These are phyloP conservation scores for Magnaporthiopsis rhizophila DNA, from an alignment of 2,329 filamentous ascomycete species.

Conservation along the genomic window DNA sequence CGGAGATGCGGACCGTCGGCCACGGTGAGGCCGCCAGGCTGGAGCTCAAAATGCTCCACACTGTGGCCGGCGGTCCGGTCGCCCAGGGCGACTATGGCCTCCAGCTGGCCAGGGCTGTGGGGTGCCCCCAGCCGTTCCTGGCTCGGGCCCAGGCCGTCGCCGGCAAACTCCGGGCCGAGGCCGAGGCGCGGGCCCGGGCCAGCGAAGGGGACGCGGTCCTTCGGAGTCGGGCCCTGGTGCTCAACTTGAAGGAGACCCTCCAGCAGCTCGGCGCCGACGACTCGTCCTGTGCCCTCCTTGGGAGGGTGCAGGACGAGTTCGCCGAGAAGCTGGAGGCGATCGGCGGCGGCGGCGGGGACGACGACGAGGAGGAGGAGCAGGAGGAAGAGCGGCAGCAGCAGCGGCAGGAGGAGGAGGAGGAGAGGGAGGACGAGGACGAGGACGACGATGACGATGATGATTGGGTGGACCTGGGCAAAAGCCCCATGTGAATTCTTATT, in stretches of 20 bases:
- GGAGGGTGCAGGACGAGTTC: conserved; percentile 1
- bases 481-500: no score
- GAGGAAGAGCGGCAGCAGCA: no score
- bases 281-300: neutral
- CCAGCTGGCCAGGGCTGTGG: conserved; percentile 66
- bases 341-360: neutral
- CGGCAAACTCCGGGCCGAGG: conserved; percentile 46
- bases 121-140: conserved; percentile 61
- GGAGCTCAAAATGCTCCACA: conserved; percentile 83
- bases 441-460: neutral
- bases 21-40: conserved; percentile 30
- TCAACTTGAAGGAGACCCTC: neutral
- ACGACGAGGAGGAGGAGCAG: neutral
- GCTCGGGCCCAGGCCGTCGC: conserved; percentile 61
- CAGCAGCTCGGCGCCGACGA: neutral
- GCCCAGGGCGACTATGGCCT: conserved; percentile 74
- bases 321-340: neutral
- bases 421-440: neutral
- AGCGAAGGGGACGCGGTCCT: neutral
- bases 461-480: no score
- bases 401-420: neutral
- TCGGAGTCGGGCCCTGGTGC: neutral
- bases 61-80: conserved; percentile 63
- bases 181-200: neutral
- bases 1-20: conserved; percentile 44